These are phyloP conservation scores for Halocafeteria seosinensis DNA, from an alignment of 108 stramenopile genomes.

Conservation along the genomic window DNA sequence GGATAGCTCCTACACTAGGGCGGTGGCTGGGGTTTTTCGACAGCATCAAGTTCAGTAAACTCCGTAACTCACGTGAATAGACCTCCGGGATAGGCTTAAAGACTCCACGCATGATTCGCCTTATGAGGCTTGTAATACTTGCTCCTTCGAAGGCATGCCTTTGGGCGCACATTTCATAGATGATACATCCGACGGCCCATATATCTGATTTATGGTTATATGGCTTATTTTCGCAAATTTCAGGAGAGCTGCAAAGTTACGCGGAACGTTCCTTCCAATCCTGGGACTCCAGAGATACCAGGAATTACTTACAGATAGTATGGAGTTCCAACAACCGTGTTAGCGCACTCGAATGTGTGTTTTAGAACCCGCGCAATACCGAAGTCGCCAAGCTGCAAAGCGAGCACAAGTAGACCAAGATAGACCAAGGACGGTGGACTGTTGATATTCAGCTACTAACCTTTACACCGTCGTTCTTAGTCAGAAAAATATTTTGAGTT, in stretches of 20 bases:
- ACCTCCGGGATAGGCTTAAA: slow-evolving; percentile 16
- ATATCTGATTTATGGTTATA: slow-evolving; percentile 37
- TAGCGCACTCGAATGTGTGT: slow-evolving; percentile 18
- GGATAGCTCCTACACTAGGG: slow-evolving; percentile 21
- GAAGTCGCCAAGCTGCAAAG: slow-evolving; percentile 29
- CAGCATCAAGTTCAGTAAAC: slow-evolving; percentile 19
- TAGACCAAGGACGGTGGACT: no score
- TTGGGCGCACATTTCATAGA: slow-evolving; percentile 34
- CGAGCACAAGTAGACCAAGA: no score
- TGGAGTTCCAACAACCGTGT: slow-evolving; percentile 30
- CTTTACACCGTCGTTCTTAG: slow-evolving; percentile 11
- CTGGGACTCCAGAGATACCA: background rate
- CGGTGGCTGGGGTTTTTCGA: slow-evolving; percentile 7
- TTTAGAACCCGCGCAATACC: slow-evolving; percentile 24
- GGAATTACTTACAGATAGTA: slow-evolving; percentile 17
- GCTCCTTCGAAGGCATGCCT: slow-evolving; percentile 34
- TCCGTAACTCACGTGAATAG: slow-evolving; percentile 7
- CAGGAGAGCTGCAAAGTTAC: slow-evolving; percentile 35
- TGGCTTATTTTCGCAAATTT: slow-evolving; percentile 32
- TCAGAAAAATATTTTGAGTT: slow-evolving; percentile 39
- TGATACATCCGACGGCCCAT: slow-evolving; percentile 40
- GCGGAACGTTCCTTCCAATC: slow-evolving; percentile 22
- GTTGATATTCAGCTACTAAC: no score
- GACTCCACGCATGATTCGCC: slow-evolving; percentile 19
- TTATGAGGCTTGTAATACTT: slow-evolving; percentile 19